Evolutionary conservation across 371 early-diverging fungal genomes (phyloP).

Genomic region (Mycotypha africana): DNA sequence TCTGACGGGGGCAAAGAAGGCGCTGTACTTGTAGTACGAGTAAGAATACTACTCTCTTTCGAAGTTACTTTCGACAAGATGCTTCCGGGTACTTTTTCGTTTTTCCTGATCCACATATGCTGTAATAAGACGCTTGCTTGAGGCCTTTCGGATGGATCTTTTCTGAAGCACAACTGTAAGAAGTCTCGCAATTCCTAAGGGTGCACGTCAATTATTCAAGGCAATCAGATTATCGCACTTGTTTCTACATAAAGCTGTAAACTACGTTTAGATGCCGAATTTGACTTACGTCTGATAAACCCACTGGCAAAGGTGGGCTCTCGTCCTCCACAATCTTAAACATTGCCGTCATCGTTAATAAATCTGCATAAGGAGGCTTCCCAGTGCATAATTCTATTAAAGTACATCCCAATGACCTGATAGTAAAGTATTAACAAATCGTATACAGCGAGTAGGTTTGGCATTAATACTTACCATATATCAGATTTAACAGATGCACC

Average conservation of each 20-base stretch:
- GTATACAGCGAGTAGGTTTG: not conserved
- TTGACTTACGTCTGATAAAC: constrained; percentile 67
- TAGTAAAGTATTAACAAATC: not conserved
- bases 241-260: too few species aligned
- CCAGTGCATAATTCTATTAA: constrained; percentile 86
- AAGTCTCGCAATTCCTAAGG: constrained; percentile 69
- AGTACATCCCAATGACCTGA: constrained; percentile 74
- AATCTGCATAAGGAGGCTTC: constrained; percentile 80
- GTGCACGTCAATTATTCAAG: too few species aligned
- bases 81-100: too few species aligned
- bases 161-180: constrained; percentile 75
- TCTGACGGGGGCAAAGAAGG: too few species aligned
- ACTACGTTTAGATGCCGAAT: too few species aligned
- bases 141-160: constrained; percentile 67
- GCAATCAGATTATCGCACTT: too few species aligned
- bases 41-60: too few species aligned
- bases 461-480: constrained; percentile 62
- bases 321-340: constrained; percentile 90
- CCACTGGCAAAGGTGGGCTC: constrained; percentile 75
- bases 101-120: constrained; percentile 71
- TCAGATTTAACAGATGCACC: constrained; percentile 82
- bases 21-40: too few species aligned
- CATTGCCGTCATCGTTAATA: constrained; percentile 85
- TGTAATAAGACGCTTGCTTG: constrained; percentile 46
- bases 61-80: too few species aligned